Evolutionary conservation across 2,329 filamentous ascomycete genomes (phyloP), one percentile per base, ranked within the genome.

Genomic region (Colletotrichum sp.): DNA sequence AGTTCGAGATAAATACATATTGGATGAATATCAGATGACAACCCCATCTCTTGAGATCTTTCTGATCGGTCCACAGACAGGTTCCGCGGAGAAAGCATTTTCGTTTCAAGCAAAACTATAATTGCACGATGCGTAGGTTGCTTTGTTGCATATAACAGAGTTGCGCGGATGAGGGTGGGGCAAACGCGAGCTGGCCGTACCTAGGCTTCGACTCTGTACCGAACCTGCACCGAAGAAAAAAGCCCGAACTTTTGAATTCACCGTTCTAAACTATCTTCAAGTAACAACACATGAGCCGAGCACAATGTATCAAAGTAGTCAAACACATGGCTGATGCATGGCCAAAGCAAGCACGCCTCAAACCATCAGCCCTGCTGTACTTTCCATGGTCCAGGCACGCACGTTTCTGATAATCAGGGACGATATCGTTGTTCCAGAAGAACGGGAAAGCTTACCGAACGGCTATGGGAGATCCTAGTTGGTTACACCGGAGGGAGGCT

Each of bases 91-190:
- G 44, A 52, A 15, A 12, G 12, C 1, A 0, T 8, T 8, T 8
- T 18, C 44, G 44, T 52, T 0, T 52, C 10, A 52, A 52, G 16
- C 0, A 5, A 52, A 52, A 52, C 44, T 52, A 4, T 52, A 52
- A 52, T 52, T 24, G 0, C 12, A 52, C 0, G 6, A 52, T 6
- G 16, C 6, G 4, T 24, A 24, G 3, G 13, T 24, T 5, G 44
- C 44, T 52, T 52, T 52, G 12, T 21, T 21, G 44, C 44, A 52
- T 52, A 52, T 1, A 52, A 52, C 44, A 52, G 3, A 52, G n/a
- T 52, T 52, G 44, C 12, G n/a, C n/a, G 18, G 44, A 3, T 52
- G n/a, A 21, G 12, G 0, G n/a, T 52, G 44, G 44, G 44, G 44
- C 44, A 3, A 21, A 21, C 12, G 44, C 44, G 44, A 52, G 44